Conservation (phyloP, 345 rosid species). For the Populus nigra region DNA sequence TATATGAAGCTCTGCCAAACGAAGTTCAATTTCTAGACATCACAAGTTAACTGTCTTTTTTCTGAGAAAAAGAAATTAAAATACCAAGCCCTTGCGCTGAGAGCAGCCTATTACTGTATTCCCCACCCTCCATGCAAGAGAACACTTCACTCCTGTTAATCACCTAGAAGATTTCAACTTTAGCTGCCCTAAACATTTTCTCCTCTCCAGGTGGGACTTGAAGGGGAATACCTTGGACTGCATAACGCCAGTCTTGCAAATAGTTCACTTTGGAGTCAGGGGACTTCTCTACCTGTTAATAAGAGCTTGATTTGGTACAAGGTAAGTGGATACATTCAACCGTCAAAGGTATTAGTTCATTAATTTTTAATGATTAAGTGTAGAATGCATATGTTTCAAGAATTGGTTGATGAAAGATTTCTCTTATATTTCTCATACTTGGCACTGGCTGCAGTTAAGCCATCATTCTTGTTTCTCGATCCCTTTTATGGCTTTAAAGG, state of each 20-base stretch:
- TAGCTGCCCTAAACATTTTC: background rate
- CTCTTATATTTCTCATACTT: too few species aligned
- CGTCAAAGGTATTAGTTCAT: background rate
- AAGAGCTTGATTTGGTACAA: conserved; percentile 64
- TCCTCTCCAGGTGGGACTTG: conserved; percentile 47
- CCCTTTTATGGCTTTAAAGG: too few species aligned
- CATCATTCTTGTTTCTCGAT: too few species aligned
- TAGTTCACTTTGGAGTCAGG: conserved; percentile 51
- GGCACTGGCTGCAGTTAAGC: too few species aligned
- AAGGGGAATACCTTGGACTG: conserved; percentile 58
- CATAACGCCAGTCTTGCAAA: conserved; percentile 39
- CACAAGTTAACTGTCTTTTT: background rate
- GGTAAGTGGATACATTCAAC: conserved; percentile 22
- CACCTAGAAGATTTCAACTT: background rate
- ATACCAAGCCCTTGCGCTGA: background rate
- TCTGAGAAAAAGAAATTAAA: background rate
- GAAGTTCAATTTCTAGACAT: background rate
- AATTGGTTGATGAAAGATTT: too few species aligned
- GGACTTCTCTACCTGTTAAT: conserved; percentile 37
- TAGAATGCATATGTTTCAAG: background rate
- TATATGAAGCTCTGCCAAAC: too few species aligned
- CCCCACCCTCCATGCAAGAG: too few species aligned
- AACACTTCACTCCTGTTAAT: background rate
- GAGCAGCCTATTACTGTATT: too few species aligned
- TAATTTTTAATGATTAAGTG: background rate